phyloP scores from a whole-genome alignment of 805 yeast species.

The Sugiyamaella boreocaroliniensis region DNA sequence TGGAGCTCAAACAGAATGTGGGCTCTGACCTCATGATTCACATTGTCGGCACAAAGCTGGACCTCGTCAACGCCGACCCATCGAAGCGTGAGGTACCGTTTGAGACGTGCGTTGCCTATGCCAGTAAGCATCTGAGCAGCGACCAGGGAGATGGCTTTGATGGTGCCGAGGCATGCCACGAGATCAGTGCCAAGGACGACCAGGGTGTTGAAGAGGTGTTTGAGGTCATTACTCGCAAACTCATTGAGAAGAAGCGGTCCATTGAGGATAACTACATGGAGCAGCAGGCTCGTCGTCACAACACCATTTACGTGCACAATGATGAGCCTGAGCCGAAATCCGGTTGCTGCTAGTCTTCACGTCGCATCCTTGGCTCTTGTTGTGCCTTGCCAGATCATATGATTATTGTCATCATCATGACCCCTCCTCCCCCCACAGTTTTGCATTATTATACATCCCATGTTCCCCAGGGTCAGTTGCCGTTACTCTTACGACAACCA shows the following conservation, averaged over 20 bases:
- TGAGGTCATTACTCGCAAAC: conserved; percentile 28
- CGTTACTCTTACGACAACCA: not conserved
- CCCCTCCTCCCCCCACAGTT: not conserved
- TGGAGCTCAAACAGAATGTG: conserved; percentile 28
- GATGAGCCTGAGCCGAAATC: conserved; percentile 23
- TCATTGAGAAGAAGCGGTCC: conserved; percentile 20
- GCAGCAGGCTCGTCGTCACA: conserved; percentile 17
- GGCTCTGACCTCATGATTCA: conserved; percentile 27
- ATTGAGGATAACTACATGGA: conserved; percentile 15
- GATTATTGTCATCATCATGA: not conserved
- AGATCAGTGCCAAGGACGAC: conserved; percentile 31
- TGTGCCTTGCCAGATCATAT: not conserved
- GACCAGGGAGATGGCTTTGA: conserved; percentile 19
- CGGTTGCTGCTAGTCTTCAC: conserved; percentile 18
- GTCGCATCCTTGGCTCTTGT: not conserved
- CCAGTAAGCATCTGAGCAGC: conserved; percentile 20
- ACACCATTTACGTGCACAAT: conserved; percentile 23
- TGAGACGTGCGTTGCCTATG: conserved; percentile 30
- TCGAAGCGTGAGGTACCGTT: conserved; percentile 30
- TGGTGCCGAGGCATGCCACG: conserved; percentile 30
- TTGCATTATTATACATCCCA: not conserved
- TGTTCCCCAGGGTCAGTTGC: too few relatives aligned
- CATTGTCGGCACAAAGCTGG: conserved; percentile 32
- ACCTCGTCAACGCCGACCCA: conserved; percentile 30
- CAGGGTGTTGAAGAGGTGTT: conserved; percentile 32